A percentile compares a stretch with the other conserved stretches of the same genome.
Conservation (phyloP, 2,329 filamentous ascomycete genomes). For the Aureobasidium namibiae region DNA sequence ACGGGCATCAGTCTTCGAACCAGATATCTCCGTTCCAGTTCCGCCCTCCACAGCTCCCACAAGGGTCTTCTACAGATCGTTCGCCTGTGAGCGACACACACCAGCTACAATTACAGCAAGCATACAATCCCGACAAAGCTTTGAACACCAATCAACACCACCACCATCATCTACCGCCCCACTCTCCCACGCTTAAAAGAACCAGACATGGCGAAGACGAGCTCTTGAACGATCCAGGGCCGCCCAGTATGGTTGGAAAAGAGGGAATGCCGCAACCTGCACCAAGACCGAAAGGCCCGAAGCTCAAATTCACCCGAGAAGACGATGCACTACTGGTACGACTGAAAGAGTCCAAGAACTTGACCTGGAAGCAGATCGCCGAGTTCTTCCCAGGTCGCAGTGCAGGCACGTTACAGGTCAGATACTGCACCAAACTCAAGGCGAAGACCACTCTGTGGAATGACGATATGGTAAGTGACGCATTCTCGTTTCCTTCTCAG, state of each 20-base stretch:
- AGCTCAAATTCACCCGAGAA: constrained; percentile 88
- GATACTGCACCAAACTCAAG: constrained; percentile 91
- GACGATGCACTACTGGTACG: constrained; percentile 83
- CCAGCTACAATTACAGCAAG: background rate
- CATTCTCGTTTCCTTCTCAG: background rate
- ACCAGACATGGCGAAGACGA: constrained; percentile 44
- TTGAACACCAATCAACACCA: constrained; percentile 48
- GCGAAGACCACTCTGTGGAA: constrained; percentile 91
- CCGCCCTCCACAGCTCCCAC: background rate
- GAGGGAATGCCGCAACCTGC: constrained; percentile 81
- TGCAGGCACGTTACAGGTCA: constrained; percentile 83
- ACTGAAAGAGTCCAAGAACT: constrained; percentile 85
- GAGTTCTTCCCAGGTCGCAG: constrained; percentile 91
- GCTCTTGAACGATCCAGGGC: constrained; percentile 40
- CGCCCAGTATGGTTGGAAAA: constrained; percentile 79
- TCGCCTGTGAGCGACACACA: background rate
- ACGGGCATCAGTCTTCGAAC: background rate
- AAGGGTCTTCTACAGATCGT: background rate
- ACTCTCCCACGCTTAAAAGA: constrained; percentile 58
- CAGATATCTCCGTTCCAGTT: background rate
- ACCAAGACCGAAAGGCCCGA: constrained; percentile 71
- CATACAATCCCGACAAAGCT: background rate
- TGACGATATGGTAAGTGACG: constrained; percentile 69
- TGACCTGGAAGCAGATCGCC: constrained; percentile 96
- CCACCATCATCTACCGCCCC: constrained; percentile 71